A percentile compares a stretch with the other conserved stretches of the same genome.
Evolutionary conservation across 2,329 filamentous ascomycete species (phyloP).

Genomic region (Neonectria sp.): DNA sequence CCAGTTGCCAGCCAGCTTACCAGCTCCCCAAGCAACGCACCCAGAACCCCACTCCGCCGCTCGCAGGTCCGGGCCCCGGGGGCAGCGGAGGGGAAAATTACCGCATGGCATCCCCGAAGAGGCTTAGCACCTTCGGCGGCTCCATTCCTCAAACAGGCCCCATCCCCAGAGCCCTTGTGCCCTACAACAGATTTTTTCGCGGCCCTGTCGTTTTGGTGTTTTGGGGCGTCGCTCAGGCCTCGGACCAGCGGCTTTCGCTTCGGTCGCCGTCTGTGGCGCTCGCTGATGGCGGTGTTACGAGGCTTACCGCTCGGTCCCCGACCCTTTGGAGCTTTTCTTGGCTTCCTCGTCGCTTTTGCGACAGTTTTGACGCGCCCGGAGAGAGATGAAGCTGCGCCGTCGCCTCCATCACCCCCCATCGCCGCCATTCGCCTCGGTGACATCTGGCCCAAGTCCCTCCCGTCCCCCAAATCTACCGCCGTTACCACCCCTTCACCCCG

Average conservation of each 20-base stretch:
- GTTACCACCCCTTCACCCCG: constrained; percentile 41
- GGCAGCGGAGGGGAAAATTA: constrained; percentile 41
- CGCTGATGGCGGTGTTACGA: constrained; percentile 43
- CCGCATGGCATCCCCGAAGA: constrained; percentile 42
- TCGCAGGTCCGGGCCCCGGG: constrained; percentile 43
- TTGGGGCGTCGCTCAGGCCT: constrained; percentile 29
- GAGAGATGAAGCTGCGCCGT: constrained; percentile 35
- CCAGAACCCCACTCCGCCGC: constrained; percentile 18
- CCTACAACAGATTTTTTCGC: constrained; percentile 34
- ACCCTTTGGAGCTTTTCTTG: constrained; percentile 23
- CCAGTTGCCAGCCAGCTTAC: constrained; percentile 30
- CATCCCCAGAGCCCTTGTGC: constrained; percentile 23
- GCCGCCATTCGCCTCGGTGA: constrained; percentile 16
- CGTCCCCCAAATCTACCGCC: constrained; percentile 15
- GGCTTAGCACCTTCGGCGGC: constrained; percentile 40
- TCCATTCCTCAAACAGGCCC: constrained; percentile 42
- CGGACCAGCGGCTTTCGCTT: constrained; percentile 49
- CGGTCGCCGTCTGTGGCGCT: constrained; percentile 45
- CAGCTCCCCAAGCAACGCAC: not conserved
- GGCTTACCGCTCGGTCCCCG: constrained; percentile 45
- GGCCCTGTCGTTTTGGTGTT: constrained; percentile 23
- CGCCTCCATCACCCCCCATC: not conserved
- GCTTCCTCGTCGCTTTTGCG: constrained; percentile 3
- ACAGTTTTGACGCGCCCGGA: constrained; percentile 3
- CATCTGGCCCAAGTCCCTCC: constrained; percentile 32